These are phyloP conservation scores for Mucor irregularis DNA, from an alignment of 371 early-diverging fungal genomes.

Conservation along the genomic window DNA sequence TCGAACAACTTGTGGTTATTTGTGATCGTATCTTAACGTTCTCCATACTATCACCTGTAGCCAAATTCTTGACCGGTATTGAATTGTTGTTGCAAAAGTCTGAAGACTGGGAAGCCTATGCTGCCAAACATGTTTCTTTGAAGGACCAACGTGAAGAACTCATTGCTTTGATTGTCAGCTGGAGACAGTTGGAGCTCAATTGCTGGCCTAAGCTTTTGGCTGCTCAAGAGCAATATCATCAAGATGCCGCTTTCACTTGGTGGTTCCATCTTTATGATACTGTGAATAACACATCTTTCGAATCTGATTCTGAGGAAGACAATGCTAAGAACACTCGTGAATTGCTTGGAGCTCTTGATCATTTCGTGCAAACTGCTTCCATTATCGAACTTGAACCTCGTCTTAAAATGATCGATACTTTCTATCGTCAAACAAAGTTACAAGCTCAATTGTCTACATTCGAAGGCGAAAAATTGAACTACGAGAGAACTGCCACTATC, in stretches of 20 bases:
- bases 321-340: slow-evolving; percentile 32
- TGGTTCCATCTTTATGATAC: slow-evolving; percentile 89
- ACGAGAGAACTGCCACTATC: slow-evolving; percentile 32
- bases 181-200: slow-evolving; percentile 91
- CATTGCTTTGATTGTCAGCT: slow-evolving; percentile 74
- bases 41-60: slow-evolving; percentile 81
- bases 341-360: slow-evolving; percentile 67
- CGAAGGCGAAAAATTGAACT: slow-evolving; percentile 26
- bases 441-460: slow-evolving; percentile 34
- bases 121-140: slow-evolving; percentile 82
- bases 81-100: slow-evolving; percentile 86
- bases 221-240: slow-evolving; percentile 74
- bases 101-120: slow-evolving; percentile 95
- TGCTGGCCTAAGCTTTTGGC: slow-evolving; percentile 89
- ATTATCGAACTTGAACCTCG: slow-evolving; percentile 85
- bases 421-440: slow-evolving; percentile 62
- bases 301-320: slow-evolving; percentile 27
- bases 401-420: slow-evolving; percentile 73
- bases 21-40: slow-evolving; percentile 73
- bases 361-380: slow-evolving; percentile 79
- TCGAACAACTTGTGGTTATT: slow-evolving; percentile 73
- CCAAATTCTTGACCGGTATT: slow-evolving; percentile 88
- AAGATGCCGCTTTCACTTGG: slow-evolving; percentile 67
- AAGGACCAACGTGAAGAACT: slow-evolving; percentile 73
- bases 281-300: slow-evolving; percentile 42